Percentiles rank a stretch among this genome's conserved stretches.
Conservation (phyloP, 495 filamentous ascomycete species). For the Pseudomonodictys pantanalensis region DNA sequence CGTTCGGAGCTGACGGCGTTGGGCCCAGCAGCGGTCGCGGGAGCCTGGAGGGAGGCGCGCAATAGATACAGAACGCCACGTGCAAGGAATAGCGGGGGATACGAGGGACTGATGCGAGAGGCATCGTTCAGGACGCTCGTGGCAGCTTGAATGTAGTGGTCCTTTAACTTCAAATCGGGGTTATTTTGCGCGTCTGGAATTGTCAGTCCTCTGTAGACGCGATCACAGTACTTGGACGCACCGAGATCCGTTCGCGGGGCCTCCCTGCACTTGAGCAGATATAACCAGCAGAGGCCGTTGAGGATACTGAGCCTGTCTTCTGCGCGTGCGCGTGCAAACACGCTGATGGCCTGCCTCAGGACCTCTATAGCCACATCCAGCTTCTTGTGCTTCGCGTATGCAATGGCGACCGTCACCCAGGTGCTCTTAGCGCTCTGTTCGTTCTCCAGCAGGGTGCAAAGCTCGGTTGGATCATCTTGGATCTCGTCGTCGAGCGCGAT, state of each 20-base stretch:
- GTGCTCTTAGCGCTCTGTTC: slow-evolving; percentile 81
- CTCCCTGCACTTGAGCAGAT: slow-evolving; percentile 84
- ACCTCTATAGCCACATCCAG: slow-evolving; percentile 94
- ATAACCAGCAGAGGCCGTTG: slow-evolving; percentile 85
- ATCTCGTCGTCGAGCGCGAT: slow-evolving; percentile 85
- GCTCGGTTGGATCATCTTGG: slow-evolving; percentile 90
- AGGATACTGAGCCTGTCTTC: slow-evolving; percentile 85
- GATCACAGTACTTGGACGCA: slow-evolving; percentile 38
- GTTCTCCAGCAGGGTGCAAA: slow-evolving; percentile 90
- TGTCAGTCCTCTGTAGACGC: slow-evolving; percentile 5
- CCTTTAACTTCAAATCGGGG: slow-evolving; percentile 81
- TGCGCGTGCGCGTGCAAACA: slow-evolving; percentile 64
- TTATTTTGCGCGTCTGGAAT: slow-evolving; percentile 43
- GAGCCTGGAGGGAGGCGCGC: slow-evolving; percentile 76
- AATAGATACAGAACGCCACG: slow-evolving; percentile 86
- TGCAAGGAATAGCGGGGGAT: slow-evolving; percentile 84
- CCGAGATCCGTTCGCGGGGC: slow-evolving; percentile 62
- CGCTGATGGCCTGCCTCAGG: slow-evolving; percentile 74
- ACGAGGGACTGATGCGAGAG: slow-evolving; percentile 86
- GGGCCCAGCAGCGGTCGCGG: slow-evolving; percentile 61
- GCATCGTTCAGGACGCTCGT: slow-evolving; percentile 91
- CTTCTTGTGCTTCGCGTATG: slow-evolving; percentile 94
- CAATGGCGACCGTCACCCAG: slow-evolving; percentile 94
- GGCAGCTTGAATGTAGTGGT: slow-evolving; percentile 85
- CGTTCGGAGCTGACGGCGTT: slow-evolving; percentile 70